Evolutionary conservation across 129 eudicot genomes (phyloP).

Genomic region (Flaveria bidentis): DNA sequence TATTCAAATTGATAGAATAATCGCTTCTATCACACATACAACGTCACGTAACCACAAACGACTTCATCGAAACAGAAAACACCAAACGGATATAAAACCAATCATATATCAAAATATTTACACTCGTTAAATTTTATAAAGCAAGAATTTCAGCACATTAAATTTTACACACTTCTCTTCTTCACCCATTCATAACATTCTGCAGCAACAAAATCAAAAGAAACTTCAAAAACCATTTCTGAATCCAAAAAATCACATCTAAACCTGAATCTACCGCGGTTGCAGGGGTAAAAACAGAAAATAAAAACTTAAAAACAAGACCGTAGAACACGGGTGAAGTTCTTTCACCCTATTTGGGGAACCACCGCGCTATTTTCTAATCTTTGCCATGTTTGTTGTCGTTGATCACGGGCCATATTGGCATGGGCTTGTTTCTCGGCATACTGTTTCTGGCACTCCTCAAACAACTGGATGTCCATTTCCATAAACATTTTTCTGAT

Average conservation of each 20-base stretch:
- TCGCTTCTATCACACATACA: background rate
- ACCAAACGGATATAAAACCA: background rate
- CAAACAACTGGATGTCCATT: slow-evolving; percentile 70
- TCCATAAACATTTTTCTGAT: slow-evolving; percentile 76
- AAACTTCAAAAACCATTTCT: slow-evolving; percentile 44
- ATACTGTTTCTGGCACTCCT: slow-evolving; percentile 71
- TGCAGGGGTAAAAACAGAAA: slow-evolving; percentile 31
- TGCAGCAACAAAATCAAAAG: slow-evolving; percentile 25
- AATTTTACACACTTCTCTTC: slow-evolving; percentile 39
- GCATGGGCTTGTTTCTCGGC: slow-evolving; percentile 52
- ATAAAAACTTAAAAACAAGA: slow-evolving; percentile 18
- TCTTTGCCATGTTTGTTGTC: slow-evolving; percentile 68
- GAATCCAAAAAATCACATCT: slow-evolving; percentile 38
- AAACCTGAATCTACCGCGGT: slow-evolving; percentile 43
- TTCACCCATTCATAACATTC: slow-evolving; percentile 22
- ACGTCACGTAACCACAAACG: background rate
- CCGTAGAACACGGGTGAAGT: slow-evolving; percentile 18
- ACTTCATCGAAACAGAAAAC: background rate
- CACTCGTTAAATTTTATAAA: slow-evolving; percentile 17
- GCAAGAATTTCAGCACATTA: slow-evolving; percentile 26
- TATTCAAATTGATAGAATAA: no score
- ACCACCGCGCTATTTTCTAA: slow-evolving; percentile 50
- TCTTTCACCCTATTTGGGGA: slow-evolving; percentile 46
- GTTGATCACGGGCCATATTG: slow-evolving; percentile 50
- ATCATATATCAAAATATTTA: slow-evolving; percentile 30